Conservation (phyloP, 1,284 basidiomycete species). For the Mycosarcoma maydis region DNA sequence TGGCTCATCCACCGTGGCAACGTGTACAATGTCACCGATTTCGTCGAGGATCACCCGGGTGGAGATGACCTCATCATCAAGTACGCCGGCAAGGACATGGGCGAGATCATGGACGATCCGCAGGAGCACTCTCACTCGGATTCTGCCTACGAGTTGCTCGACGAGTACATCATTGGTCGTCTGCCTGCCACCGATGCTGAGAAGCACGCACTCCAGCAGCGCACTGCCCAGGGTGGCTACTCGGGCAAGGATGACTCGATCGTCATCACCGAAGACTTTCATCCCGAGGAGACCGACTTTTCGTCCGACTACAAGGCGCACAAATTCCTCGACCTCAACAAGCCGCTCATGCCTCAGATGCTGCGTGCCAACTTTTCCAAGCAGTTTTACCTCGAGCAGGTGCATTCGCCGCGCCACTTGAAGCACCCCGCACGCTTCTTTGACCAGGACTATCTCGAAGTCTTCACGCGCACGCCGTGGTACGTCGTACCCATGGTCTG, state of each 20-base stretch:
- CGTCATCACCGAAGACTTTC: conserved; percentile 73
- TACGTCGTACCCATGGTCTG: conserved; percentile 92
- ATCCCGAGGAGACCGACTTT: conserved; percentile 59
- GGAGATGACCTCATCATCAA: conserved; percentile 71
- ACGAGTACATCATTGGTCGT: conserved; percentile 73
- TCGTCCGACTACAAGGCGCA: conserved; percentile 75
- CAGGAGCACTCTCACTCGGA: conserved; percentile 92
- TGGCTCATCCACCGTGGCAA: conserved; percentile 69
- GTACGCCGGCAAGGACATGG: conserved; percentile 86
- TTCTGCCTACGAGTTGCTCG: conserved; percentile 89
- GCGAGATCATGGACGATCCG: conserved; percentile 81
- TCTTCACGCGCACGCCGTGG: conserved; percentile 90
- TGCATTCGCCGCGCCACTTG: conserved; percentile 91
- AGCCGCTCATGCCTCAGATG: conserved; percentile 85
- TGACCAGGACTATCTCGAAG: conserved; percentile 81
- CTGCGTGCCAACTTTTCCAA: conserved; percentile 88
- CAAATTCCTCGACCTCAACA: conserved; percentile 89
- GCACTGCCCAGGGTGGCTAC: conserved; percentile 44
- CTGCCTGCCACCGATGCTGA: conserved; percentile 49
- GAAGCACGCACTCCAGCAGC: conserved; percentile 22
- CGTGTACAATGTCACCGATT: conserved; percentile 70
- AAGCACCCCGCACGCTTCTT: conserved; percentile 88
- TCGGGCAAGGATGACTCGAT: conserved; percentile 67
- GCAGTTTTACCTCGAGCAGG: conserved; percentile 93
- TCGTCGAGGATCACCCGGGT: conserved; percentile 70